A percentile compares a stretch with the other conserved stretches of the same genome.
Evolutionary conservation across 2,329 filamentous ascomycete genomes (phyloP).

Genomic region (Dactylellina haptotyla): DNA sequence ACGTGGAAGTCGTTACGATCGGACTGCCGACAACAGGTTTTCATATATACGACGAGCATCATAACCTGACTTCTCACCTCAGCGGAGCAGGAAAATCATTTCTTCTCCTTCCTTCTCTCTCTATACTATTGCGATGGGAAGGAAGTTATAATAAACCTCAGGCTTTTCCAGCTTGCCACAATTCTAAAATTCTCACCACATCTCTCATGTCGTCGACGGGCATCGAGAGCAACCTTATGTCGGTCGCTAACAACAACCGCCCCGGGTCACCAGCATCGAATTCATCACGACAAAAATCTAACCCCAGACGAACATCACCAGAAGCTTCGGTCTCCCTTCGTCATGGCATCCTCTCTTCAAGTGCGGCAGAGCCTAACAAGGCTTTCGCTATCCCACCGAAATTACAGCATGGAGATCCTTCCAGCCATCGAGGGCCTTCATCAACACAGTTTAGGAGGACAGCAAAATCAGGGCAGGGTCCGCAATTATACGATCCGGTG

Average conservation of each 20-base stretch:
- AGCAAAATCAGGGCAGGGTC: background rate
- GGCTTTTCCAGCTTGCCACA: constrained; percentile 4
- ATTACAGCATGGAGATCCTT: constrained; percentile 28
- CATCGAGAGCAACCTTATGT: constrained; percentile 24
- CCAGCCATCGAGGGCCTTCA: constrained; percentile 9
- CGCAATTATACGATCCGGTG: constrained; percentile 10
- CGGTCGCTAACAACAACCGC: constrained; percentile 31
- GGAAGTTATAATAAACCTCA: constrained; percentile 1
- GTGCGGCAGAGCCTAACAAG: constrained; percentile 40
- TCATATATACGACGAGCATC: background rate
- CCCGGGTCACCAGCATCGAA: constrained; percentile 15
- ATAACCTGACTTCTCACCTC: constrained; percentile 4
- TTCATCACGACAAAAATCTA: background rate
- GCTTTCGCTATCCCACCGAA: constrained; percentile 33
- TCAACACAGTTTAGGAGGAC: constrained; percentile 5
- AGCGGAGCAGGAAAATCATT: background rate
- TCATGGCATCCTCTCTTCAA: constrained; percentile 28
- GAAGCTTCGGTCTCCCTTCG: constrained; percentile 49
- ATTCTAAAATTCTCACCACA: background rate
- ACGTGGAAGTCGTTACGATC: constrained; percentile 40
- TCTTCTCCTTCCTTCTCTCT: background rate
- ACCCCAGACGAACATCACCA: constrained; percentile 25
- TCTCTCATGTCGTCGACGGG: constrained; percentile 21
- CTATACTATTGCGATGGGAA: no score
- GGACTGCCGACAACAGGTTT: constrained; percentile 11